Evolutionary conservation across 805 yeast species (phyloP), one percentile per base, ranked within the genome.

Genomic region (Starmerella riodocensis): DNA sequence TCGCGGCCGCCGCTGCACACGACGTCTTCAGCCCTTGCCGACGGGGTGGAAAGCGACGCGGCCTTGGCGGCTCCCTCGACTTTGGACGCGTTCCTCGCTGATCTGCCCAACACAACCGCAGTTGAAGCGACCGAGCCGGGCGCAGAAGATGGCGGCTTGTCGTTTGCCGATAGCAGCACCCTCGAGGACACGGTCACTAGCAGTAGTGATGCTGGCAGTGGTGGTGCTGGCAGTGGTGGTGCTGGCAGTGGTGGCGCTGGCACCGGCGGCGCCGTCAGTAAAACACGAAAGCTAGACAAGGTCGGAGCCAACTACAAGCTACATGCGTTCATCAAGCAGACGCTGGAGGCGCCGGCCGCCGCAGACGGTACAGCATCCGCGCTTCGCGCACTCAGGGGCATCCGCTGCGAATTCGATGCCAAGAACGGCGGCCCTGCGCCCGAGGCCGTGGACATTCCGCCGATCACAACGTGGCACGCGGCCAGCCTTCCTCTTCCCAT

Each of bases 401-500:
- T n/a, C n/a, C n/a, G n/a, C n/a, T n/a, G n/a, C n/a, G n/a, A n/a
- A n/a, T n/a, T n/a, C n/a, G n/a, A n/a, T n/a, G n/a, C n/a, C n/a
- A n/a, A n/a, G n/a, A n/a, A n/a, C n/a, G n/a, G n/a, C n/a, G n/a
- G n/a, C n/a, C n/a, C n/a, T n/a, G n/a, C n/a, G n/a, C n/a, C n/a
- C n/a, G n/a, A n/a, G n/a, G n/a, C n/a, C n/a, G n/a, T n/a, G 36
- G 93, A 93, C 30, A 76, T 78, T 1, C 64, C 66, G 20, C 95
- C 96, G 0, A 71, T 84, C 0, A 52, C 67, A 29, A 71, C 72
- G 39, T 88, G 96, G 93, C 65, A 79, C 3, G 88, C 83, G 45
- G 62, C 85, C 40, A 94, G 94, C 0, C 63, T 91, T 1, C 78
- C 93, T 0, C 59, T 72, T 0, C 64, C 67, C 1, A 65, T 76